A percentile compares a stretch with the other conserved stretches of the same genome.
Conservation (phyloP, 768 basidiomycete genomes). For the Lentinula sp. region DNA sequence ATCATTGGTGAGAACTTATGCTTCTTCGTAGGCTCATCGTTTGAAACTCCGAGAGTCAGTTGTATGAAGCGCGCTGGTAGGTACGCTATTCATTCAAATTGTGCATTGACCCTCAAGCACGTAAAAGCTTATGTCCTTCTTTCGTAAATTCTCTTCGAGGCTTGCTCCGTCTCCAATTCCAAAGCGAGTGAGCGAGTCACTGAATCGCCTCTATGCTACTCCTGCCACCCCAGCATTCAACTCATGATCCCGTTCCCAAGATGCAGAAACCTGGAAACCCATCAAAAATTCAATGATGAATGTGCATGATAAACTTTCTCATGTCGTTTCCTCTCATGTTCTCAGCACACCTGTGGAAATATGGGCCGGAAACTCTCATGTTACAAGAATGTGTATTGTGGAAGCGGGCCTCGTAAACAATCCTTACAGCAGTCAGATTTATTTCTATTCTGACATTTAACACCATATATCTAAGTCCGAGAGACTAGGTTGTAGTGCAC, state of each 20-base stretch:
- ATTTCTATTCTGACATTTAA: not conserved
- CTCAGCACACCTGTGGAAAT: conserved; percentile 23
- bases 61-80: conserved; percentile 69
- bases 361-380: conserved; percentile 32
- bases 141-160: not conserved
- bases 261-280: too few relatives aligned
- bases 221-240: not conserved
- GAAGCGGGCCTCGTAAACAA: conserved; percentile 14
- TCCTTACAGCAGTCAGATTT: conserved; percentile 46
- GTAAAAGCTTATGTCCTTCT: not conserved
- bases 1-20: not conserved
- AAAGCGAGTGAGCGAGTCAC: not conserved
- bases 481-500: conserved; percentile 54
- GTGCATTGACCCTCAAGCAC: too few relatives aligned
- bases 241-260: too few relatives aligned
- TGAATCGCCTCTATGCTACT: not conserved
- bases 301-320: not conserved
- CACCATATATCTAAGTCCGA: not conserved
- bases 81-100: too few relatives aligned
- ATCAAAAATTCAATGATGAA: too few relatives aligned
- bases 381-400: conserved; percentile 10
- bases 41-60: conserved; percentile 92
- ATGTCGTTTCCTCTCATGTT: not conserved
- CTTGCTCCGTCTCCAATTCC: not conserved
- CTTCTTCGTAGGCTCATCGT: conserved; percentile 73